Percentiles rank a stretch among this genome's conserved stretches.
phyloP scores from a whole-genome alignment of 75 land plant species.

The Pseudotsuga menziesii region DNA sequence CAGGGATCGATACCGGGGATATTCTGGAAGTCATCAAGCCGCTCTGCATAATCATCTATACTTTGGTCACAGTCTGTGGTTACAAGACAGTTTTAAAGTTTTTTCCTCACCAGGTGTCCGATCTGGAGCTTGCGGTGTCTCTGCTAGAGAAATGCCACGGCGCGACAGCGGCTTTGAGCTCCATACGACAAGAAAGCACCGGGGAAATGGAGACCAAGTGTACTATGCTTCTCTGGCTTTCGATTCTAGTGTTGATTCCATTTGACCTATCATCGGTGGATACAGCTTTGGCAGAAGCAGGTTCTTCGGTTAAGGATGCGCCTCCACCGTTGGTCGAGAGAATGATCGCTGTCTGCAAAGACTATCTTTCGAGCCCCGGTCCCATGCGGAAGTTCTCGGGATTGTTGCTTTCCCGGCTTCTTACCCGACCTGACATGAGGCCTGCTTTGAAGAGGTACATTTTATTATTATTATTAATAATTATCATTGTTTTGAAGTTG shows the following conservation, averaged over 20 bases:
- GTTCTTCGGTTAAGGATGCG: constrained; percentile 18
- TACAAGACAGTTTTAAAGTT: constrained; percentile 87
- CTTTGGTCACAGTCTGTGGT: constrained; percentile 89
- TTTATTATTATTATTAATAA: not conserved
- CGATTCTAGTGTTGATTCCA: constrained; percentile 90
- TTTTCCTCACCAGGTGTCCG: constrained; percentile 96
- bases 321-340: constrained; percentile 70
- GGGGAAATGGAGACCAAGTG: constrained; percentile 98
- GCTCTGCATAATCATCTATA: constrained; percentile 69
- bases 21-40: constrained; percentile 70
- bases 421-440: constrained; percentile 94
- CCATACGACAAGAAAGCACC: constrained; percentile 81
- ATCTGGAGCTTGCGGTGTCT: constrained; percentile 84
- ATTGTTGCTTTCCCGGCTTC: constrained; percentile 74
- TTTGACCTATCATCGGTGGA: constrained; percentile 96
- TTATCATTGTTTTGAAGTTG: not conserved
- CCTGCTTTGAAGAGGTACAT: constrained; percentile 63
- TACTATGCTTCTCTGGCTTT: constrained; percentile 85
- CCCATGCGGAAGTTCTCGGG: constrained; percentile 94
- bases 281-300: constrained; percentile 47
- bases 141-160: constrained; percentile 75
- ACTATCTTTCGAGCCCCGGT: constrained; percentile 82
- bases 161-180: constrained; percentile 35
- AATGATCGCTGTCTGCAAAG: constrained; percentile 67
- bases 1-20: constrained; percentile 27